A percentile compares a stretch with the other conserved stretches of the same genome.
phyloP scores from a whole-genome alignment of 768 basidiomycete genomes.

The Lyophyllum shimeji region DNA sequence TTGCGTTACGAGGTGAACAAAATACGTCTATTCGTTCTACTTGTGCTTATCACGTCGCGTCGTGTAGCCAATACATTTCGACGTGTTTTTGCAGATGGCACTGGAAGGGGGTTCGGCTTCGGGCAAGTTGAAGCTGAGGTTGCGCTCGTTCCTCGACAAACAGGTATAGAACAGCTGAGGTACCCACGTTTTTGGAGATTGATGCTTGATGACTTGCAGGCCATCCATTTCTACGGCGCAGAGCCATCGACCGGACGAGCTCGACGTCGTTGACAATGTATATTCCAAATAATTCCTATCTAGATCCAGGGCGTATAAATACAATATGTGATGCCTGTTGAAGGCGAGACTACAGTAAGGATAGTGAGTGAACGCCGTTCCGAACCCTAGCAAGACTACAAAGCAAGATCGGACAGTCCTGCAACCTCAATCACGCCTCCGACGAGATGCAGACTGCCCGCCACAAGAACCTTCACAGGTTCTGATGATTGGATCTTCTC shows the following conservation, averaged over 20 bases:
- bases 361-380: not conserved
- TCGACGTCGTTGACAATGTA: conserved; percentile 1
- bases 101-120: conserved; percentile 25
- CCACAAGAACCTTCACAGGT: conserved; percentile 67
- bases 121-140: conserved; percentile 34
- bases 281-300: not conserved
- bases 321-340: conserved; percentile 1
- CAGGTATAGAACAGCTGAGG: conserved; percentile 34
- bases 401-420: conserved; percentile 66
- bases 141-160: conserved; percentile 55
- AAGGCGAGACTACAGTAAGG: conserved; percentile 2
- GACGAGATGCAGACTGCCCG: conserved; percentile 91
- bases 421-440: conserved; percentile 94
- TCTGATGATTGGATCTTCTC: conserved; percentile 36
- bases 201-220: conserved; percentile 29
- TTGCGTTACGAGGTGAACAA: conserved; percentile 62
- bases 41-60: not conserved
- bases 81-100: conserved; percentile 48
- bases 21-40: not conserved
- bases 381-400: conserved; percentile 30
- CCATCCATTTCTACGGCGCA: conserved; percentile 52
- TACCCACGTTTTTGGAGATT: not conserved
- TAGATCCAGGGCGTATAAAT: not conserved
- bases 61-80: conserved; percentile 57
- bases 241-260: conserved; percentile 27